A percentile compares a stretch with the other conserved stretches of the same genome.
Evolutionary conservation across 331 rosid species (phyloP).

Genomic region (Rosa hybrid): DNA sequence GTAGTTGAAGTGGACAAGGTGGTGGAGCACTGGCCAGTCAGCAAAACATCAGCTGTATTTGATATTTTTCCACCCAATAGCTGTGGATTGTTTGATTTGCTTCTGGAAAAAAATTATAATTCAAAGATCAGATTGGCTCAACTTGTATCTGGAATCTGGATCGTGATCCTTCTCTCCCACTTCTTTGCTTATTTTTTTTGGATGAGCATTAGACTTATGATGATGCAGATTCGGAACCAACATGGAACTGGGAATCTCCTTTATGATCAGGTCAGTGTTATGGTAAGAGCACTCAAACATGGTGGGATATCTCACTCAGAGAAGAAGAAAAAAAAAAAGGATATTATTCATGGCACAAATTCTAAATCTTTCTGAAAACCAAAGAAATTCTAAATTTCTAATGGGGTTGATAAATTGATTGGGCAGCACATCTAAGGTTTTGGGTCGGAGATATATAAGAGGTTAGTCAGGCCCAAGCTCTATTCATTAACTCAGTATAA

Average conservation of each 20-base stretch:
- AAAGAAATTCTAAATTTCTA: not conserved
- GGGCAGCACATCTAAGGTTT: not conserved
- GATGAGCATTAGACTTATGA: not conserved
- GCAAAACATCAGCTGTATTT: not conserved
- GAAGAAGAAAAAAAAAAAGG: not conserved
- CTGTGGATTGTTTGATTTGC: not conserved
- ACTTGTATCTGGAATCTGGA: not conserved
- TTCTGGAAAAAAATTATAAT: not conserved
- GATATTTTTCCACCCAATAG: not conserved
- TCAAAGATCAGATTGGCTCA: not conserved
- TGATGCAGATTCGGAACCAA: constrained; percentile 3
- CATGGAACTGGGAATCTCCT: constrained; percentile 3
- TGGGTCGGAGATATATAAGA: not conserved
- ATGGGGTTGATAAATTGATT: not conserved
- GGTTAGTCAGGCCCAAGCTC: not conserved
- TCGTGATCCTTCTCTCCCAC: not conserved
- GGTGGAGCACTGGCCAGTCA: not conserved
- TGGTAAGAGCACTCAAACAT: not conserved
- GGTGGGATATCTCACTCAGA: not conserved
- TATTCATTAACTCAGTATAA: not conserved
- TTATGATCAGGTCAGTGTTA: not conserved
- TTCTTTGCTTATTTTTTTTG: not conserved
- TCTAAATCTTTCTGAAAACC: not conserved
- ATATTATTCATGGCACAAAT: not conserved
- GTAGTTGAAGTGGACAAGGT: not conserved